Evolutionary conservation across 345 rosid species (phyloP), one percentile per base, ranked within the genome.

Genomic region (Rhodomyrtus tomentosa): DNA sequence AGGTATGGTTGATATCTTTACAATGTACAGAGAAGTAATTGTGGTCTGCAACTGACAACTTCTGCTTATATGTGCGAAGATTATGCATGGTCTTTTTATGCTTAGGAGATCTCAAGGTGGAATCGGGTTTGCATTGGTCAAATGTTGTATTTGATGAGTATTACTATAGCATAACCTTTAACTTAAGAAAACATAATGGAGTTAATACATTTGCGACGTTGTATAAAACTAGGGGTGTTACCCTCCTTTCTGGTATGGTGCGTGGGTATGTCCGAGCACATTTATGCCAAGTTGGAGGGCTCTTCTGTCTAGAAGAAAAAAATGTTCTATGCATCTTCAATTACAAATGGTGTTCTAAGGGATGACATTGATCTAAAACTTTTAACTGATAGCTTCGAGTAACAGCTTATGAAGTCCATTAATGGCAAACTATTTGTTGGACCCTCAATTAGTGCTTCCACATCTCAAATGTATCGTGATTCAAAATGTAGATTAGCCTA

Each of bases 1-100:
- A 72, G 98, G 98, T 95, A 84, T 56, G 87, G 12, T 81, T 84
- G 83, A n/a, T 45, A 29, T 55, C 82, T 83, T 85, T 40, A 16
- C 50, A 55, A 32, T 38, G 40, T 24, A 27, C 72, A 21, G 21
- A 18, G 18, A 9, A 68, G 10, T 32, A 38, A 32, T 36, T 68
- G 45, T 32, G 45, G 36, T 68, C 12, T 36, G 76, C 45, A 68
- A 18, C 4, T 36, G 76, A 68, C 38, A 38, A 68, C 45, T 68
- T 68, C 4, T 36, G 18, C 76, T 32, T 36, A 4, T 68, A 20
- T 29, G 73, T 10, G 5, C 10, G 5, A 15, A 59, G 36, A 59
- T 15, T 59, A 29, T 36, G 13, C 25, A 36, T 36, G 76, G 45
- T 36, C 76, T 68, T 68, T 68, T 68, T 18, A 18, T 36, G 76